Base-by-base conservation (phyloP, 768 basidiomycete species). In the Termitomyces sp. region DNA sequence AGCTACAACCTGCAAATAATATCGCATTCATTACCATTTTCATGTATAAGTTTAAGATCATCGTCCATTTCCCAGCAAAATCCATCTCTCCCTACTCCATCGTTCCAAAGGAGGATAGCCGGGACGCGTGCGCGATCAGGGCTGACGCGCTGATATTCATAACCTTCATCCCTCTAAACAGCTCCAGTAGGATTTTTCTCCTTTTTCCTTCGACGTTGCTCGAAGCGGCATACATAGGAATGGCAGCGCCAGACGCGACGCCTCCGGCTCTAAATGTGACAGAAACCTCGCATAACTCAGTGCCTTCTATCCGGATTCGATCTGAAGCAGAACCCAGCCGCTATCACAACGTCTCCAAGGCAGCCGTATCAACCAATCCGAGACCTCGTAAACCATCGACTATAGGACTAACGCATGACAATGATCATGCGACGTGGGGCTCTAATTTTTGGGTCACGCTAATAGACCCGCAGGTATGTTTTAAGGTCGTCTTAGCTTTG, bases 361-460 rank as follows among this genome's bases (percentile, higher is more conserved):
- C 36, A 9, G 50, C 28, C 4, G 35, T 45, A 11, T 38, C 55
- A 11, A 53, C 41, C 58, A 59, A 56, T 52, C 22, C 52, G 48
- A 60, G 46, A 33, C 55, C 58, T 45, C 60, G 48, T 26, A 61
- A 58, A 54, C 40, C 52, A 22, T 47, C 58, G 7, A 24, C 49
- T 55, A 45, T 38, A 71, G 75, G 52, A 63, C 59, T 63, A 35
- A 65, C 54, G 30, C 69, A 70, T 44, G 75, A 78, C 54, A 71
- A 66, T 48, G 75, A 79, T 55, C 81, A 79, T 62, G 71, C 81
- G 60, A 80, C 80, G 30, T 94, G 92, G 92, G 92, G 92, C 5
- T 83, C 88, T 28, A 87, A 93, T 70, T 96, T 97, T 68, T 97
- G 94, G 94, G 92, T 96, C 7, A 95, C 94, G 6, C 78, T 96